Evolutionary conservation across 1,284 basidiomycete species (phyloP).

Genomic region (Schizophyllum amplum): DNA sequence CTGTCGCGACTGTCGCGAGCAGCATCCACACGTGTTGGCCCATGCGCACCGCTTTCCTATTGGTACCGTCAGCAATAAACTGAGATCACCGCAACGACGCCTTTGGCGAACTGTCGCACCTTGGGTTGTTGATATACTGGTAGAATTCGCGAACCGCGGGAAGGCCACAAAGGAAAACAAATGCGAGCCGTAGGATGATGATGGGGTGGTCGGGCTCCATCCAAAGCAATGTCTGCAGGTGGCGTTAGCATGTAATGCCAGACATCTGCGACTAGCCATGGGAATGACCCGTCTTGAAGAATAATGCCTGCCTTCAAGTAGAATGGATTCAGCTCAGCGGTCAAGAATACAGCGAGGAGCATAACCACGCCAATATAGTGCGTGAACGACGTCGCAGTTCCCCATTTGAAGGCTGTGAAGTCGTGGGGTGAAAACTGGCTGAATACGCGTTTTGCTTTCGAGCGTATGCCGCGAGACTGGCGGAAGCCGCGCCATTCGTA

Average conservation of each 20-base stretch:
- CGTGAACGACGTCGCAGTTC: slow-evolving; percentile 66
- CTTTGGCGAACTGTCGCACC: slow-evolving; percentile 29
- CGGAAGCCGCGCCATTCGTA: slow-evolving; percentile 80
- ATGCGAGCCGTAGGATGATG: slow-evolving; percentile 63
- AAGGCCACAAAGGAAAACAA: slow-evolving; percentile 74
- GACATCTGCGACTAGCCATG: no score
- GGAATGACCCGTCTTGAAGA: slow-evolving; percentile 5
- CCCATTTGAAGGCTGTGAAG: slow-evolving; percentile 84
- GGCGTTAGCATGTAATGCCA: background rate
- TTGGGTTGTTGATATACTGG: slow-evolving; percentile 72
- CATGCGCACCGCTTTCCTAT: slow-evolving; percentile 71
- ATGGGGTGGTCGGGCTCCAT: slow-evolving; percentile 84
- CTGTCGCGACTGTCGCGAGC: slow-evolving; percentile 73
- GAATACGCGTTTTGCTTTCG: slow-evolving; percentile 68
- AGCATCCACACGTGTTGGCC: slow-evolving; percentile 81
- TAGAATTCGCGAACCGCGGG: slow-evolving; percentile 75
- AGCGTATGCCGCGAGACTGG: slow-evolving; percentile 64
- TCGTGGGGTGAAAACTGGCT: slow-evolving; percentile 81
- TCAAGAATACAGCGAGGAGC: slow-evolving; percentile 70
- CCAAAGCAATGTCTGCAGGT: slow-evolving; percentile 63
- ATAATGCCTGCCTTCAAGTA: slow-evolving; percentile 61
- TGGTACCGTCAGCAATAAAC: slow-evolving; percentile 8
- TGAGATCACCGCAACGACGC: slow-evolving; percentile 5
- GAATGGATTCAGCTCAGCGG: slow-evolving; percentile 77
- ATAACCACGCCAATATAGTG: slow-evolving; percentile 71